phyloP scores from a whole-genome alignment of 1,284 basidiomycete genomes.

The Marasmius fiardii region DNA sequence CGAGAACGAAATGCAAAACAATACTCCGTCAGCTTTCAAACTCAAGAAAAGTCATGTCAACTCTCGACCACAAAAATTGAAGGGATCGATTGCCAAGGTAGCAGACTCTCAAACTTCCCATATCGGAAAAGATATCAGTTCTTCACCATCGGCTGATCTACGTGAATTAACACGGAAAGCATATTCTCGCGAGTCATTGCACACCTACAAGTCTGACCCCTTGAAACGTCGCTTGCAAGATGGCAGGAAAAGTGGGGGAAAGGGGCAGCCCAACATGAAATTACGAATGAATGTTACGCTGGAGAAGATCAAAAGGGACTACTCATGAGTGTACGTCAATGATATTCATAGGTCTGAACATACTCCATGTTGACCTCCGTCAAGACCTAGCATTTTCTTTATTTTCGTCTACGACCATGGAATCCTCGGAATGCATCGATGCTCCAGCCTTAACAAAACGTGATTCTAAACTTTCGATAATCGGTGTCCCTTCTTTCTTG shows the following conservation, averaged over 20 bases:
- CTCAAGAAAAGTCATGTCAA: neutral
- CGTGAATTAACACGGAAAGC: conserved; percentile 61
- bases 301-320: conserved; percentile 68
- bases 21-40: too few relatives aligned
- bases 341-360: neutral
- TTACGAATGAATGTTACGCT: conserved; percentile 76
- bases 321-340: conserved; percentile 27
- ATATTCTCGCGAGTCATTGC: conserved; percentile 55
- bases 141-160: conserved; percentile 28
- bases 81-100: neutral
- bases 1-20: neutral
- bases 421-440: conserved; percentile 25
- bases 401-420: conserved; percentile 52
- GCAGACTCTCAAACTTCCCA: neutral
- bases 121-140: conserved; percentile 4
- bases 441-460: conserved; percentile 59
- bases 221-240: conserved; percentile 23
- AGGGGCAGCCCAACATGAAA: conserved; percentile 76
- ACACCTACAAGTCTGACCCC: conserved; percentile 51
- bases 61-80: neutral
- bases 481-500: conserved; percentile 29
- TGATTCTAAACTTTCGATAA: conserved; percentile 54
- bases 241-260: conserved; percentile 20
- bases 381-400: conserved; percentile 47
- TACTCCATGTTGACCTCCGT: neutral